Base-by-base conservation (phyloP, 1,284 basidiomycete species). In the Phenoliferia sp. region DNA sequence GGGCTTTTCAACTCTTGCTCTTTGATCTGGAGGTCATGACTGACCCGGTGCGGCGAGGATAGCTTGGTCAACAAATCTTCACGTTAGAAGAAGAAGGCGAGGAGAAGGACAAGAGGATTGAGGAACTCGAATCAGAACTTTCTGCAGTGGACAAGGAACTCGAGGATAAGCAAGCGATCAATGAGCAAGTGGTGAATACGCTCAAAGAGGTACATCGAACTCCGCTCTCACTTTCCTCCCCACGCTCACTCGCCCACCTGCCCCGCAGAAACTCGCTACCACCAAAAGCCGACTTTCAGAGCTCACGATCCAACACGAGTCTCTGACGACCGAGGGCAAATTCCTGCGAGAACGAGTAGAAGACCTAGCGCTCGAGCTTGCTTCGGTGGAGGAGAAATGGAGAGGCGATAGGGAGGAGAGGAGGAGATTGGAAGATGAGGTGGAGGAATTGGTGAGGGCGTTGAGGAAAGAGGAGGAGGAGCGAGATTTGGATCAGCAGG, bases 291-390 rank as follows among this genome's bases (percentile, higher is more conserved):
- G 75, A 16, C 67, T 77, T 17, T 62, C 66, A 3, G 74, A 77
- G 15, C 65, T 77, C 26, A 73, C 65, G 29, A 71, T 74, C 16
- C 70, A 74, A 58, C 73, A 76, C 56, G 74, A 75, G 50, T 69
- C 76, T 26, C 62, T 72, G 10, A 61, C 68, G 10, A 69, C 73
- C 28, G 73, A 76, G 50, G 36, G 63, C 15, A 74, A 75, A 26
- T 72, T 76, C 56, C 69, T 77, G 84, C 35, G 80, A 9, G 69
- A 83, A 15, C 84, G 86, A 44, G 86, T 90, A 73, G 89, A 92
- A 76, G 87, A 90, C 76, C 84, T 93, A 36, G 87, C 88, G 0
- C 81, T 81, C 7, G 88, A 90, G 75, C 83, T 89, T 65, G 78
- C 79, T 48, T 75, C 78, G 48, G 75, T 78, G 10, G 77, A 78